These are phyloP conservation scores for Chenopodium berlandieri DNA, from an alignment of 148 eudicot species.

Conservation along the genomic window DNA sequence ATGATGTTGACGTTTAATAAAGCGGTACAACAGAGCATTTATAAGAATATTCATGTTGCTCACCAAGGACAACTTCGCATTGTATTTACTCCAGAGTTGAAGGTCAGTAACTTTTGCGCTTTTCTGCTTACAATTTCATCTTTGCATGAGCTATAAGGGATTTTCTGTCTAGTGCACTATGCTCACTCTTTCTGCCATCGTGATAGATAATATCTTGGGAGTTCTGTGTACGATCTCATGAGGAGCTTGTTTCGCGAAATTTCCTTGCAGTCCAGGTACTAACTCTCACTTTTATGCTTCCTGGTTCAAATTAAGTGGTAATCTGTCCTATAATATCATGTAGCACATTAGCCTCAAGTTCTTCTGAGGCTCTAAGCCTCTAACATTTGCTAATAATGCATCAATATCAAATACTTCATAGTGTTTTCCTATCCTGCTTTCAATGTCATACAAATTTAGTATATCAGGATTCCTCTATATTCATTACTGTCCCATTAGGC, in stretches of 20 bases:
- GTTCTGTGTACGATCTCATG: slow-evolving; percentile 56
- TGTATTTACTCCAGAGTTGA: slow-evolving; percentile 46
- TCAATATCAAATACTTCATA: too few species aligned
- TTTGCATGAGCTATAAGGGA: not conserved
- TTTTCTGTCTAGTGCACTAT: not conserved
- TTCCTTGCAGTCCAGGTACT: slow-evolving; percentile 58
- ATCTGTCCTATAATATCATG: too few species aligned
- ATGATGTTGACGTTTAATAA: slow-evolving; percentile 43
- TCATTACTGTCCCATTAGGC: too few species aligned
- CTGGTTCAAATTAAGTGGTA: too few species aligned
- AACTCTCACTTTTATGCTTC: not conserved
- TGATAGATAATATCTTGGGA: slow-evolving; percentile 66
- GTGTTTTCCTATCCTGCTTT: not conserved
- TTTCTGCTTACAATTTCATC: not conserved
- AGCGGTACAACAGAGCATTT: slow-evolving; percentile 57
- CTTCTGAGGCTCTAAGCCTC: too few species aligned
- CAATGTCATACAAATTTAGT: not conserved
- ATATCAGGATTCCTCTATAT: too few species aligned
- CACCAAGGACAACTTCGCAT: slow-evolving; percentile 66
- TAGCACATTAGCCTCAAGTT: too few species aligned
- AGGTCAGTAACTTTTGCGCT: slow-evolving; percentile 34
- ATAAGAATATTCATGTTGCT: slow-evolving; percentile 50
- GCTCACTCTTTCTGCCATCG: not conserved
- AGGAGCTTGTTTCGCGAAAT: slow-evolving; percentile 46
- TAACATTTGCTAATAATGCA: too few species aligned